Conservation (phyloP, 805 yeast species). For the Schwanniomyces vanrijiae region DNA sequence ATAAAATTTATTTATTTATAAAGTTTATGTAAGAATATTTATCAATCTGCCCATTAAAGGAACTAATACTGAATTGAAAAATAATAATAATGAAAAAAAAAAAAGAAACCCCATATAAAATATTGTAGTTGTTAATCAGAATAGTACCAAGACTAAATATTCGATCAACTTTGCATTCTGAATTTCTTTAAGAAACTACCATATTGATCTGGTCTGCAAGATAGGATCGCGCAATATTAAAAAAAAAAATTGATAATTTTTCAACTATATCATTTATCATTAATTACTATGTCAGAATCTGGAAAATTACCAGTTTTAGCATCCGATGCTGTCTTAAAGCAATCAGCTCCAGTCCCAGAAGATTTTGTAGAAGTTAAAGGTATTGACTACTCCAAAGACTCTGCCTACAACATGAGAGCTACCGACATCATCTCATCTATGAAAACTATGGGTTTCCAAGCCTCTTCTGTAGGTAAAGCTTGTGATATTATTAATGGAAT, state of each 20-base stretch:
- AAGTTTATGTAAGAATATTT: not conserved
- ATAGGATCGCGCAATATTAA: not conserved
- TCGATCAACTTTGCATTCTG: too few relatives aligned
- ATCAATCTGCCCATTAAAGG: too few relatives aligned
- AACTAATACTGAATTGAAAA: too few relatives aligned
- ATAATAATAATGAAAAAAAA: too few relatives aligned
- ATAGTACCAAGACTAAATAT: too few relatives aligned
- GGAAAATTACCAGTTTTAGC: constrained; percentile 63
- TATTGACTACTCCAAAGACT: constrained; percentile 81
- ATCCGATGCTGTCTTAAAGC: constrained; percentile 86
- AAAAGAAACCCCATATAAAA: too few relatives aligned
- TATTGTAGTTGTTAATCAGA: too few relatives aligned
- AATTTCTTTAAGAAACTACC: too few relatives aligned
- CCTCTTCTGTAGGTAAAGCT: constrained; percentile 79
- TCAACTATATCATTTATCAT: not conserved
- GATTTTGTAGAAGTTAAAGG: constrained; percentile 80
- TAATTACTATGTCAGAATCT: constrained; percentile 4
- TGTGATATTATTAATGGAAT: constrained; percentile 90
- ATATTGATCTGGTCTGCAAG: not conserved
- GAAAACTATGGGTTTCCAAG: constrained; percentile 98
- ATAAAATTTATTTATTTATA: not conserved
- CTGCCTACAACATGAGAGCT: constrained; percentile 77
- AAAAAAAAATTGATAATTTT: not conserved
- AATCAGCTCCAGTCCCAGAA: constrained; percentile 83
- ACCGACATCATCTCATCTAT: constrained; percentile 74